Evolutionary conservation across 257 asterid genomes (phyloP).

Genomic region (Solanum corneliomulleri): DNA sequence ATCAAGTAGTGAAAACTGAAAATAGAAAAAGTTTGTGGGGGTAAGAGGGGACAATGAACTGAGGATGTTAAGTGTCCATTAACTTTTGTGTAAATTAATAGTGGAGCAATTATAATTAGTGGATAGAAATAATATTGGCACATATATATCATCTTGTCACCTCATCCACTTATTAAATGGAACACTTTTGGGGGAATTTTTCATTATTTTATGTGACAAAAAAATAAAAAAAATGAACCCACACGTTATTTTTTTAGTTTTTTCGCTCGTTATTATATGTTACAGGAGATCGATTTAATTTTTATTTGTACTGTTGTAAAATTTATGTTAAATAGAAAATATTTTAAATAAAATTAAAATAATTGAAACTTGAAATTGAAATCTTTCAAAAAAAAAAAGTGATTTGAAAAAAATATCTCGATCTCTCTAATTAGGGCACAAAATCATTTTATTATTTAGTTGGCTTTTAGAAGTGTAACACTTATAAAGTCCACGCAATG

Average conservation of each 20-base stretch:
- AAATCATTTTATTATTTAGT: too few species aligned
- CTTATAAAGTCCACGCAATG: not conserved
- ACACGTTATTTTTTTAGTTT: not conserved
- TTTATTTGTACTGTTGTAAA: not conserved
- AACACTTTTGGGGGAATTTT: not conserved
- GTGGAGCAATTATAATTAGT: not conserved
- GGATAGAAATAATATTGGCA: not conserved
- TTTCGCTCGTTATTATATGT: not conserved
- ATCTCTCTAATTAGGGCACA: not conserved
- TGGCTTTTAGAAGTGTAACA: not conserved
- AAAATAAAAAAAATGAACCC: not conserved
- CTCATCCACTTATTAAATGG: not conserved
- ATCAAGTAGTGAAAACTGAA: not conserved
- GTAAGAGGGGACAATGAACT: not conserved
- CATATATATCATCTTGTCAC: not conserved
- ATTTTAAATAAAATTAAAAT: rapidly evolving
- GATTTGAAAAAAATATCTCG: too few species aligned
- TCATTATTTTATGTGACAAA: not conserved
- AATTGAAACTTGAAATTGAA: rapidly evolving
- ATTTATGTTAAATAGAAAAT: not conserved
- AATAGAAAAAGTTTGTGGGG: not conserved
- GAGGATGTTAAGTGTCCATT: not conserved
- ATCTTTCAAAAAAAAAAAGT: too few species aligned
- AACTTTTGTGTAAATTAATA: not conserved
- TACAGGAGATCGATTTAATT: rapidly evolving